Evolutionary conservation across 139 green algal species (phyloP), one percentile per base, ranked within the genome.

Genomic region (Dunaliella primolecta): DNA sequence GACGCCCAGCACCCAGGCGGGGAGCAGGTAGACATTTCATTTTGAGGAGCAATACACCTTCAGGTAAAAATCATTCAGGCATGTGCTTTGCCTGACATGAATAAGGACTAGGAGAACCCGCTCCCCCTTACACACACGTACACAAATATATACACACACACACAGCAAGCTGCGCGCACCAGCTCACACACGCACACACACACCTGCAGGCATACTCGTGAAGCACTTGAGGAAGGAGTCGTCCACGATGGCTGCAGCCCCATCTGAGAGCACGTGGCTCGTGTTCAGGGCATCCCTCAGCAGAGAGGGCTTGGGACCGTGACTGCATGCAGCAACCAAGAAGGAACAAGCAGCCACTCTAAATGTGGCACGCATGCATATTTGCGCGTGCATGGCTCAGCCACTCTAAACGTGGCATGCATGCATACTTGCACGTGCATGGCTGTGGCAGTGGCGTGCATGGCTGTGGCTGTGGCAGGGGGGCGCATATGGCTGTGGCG

Each of bases 161-260:
- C 46, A 64, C 46, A 64, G n/a, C n/a, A n/a, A n/a, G n/a, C n/a
- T n/a, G n/a, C n/a, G n/a, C n/a, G n/a, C n/a, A n/a, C n/a, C n/a
- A n/a, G n/a, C n/a, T n/a, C 46, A 64, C 46, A 64, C 46, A 64
- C 46, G 15, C 46, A 64, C 46, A 64, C 46, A 64, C 75, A 36
- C 75, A 89, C 1, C 84, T 82, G 23, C 85, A 86, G n/a, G 75
- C 55, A 75, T 77, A 34, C 81, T 93, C n/a, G 85, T 96, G 89
- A 99, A 99, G 91, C 96, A 99, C 82, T 92, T 90, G 37, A 95
- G 92, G 91, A 99, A 99, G 2, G 94, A 98, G 85, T 99, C 97
- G 84, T 99, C 97, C 27, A 98, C 92, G 64, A 98, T 93, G 1
- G 95, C 92, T 0, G 91, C 87, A 11, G 91, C 95, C 2, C 91